Base-by-base conservation (phyloP, 805 yeast species). In the Geotrichum ghanense region DNA sequence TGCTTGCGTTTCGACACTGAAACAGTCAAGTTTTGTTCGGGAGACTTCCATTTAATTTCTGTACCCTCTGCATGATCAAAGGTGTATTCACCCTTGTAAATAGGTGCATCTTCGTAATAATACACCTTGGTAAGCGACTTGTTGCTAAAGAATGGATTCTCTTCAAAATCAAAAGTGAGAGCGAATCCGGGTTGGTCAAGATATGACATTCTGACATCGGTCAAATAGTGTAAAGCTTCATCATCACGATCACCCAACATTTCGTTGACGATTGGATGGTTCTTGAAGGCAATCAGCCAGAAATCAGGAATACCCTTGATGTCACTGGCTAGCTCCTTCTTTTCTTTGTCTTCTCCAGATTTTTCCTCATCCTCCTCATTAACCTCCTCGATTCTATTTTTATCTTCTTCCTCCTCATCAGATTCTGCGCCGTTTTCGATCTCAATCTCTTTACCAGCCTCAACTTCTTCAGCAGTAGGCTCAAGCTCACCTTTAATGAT, bases 21-120 rank as follows among this genome's bases (percentile, higher is more conserved):
- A 48, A 92, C 77, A 17, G 97, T 90, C 45, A 86, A 88, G 62
- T 92, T 90, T 51, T 72, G 71, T 55, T 82, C 94, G 58, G 81
- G 80, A 46, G 81, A 75, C 52, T 68, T 70, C 98, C 98, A 92
- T 56, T 82, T 70, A 63, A 92, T 84, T 48, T 78, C 81, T 54
- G 76, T 73, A 47, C 97, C 97, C 61, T 86, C 94, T 10, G 98
- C 97, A 62, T 86, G 95, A 67, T 90, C 97, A 66, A 90, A 92
- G 56, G 92, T 88, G 64, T 86, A 90, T 65, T 92, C 98, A 25
- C 98, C 97, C 24, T 89, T 81, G 66, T 87, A 86, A 20, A 95
- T 96, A 56, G 88, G 73, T 67, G 90, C 95, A 50, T 20, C 87
- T 68, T 87, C 95, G 69, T 92, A 92, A 69, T 78, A 89, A 67